Percentiles rank a stretch among this genome's conserved stretches.
Evolutionary conservation across 164 flowering plant genomes (phyloP).

Genomic region (Vitis vinifera): DNA sequence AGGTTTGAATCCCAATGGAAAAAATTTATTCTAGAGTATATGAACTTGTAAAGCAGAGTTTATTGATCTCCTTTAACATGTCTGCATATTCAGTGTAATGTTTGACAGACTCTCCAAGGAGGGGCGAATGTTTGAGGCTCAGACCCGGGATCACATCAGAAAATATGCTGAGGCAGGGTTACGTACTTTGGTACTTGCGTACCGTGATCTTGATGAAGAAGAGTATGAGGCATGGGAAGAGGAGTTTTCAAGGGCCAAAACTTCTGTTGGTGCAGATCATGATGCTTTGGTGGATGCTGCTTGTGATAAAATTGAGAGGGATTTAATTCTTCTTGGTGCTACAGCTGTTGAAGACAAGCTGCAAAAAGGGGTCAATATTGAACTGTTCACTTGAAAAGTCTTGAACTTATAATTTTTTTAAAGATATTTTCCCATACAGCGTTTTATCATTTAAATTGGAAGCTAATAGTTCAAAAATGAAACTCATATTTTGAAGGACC

Average conservation of each 20-base stretch:
- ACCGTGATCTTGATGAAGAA: slow-evolving; percentile 63
- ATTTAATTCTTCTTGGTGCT: slow-evolving; percentile 81
- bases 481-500: background rate
- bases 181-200: slow-evolving; percentile 75
- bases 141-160: slow-evolving; percentile 62
- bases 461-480: background rate
- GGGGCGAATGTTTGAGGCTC: slow-evolving; percentile 44
- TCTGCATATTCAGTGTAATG: slow-evolving; percentile 59
- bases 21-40: background rate
- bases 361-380: slow-evolving; percentile 68
- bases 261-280: slow-evolving; percentile 60
- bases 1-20: slow-evolving; percentile 42
- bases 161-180: slow-evolving; percentile 79
- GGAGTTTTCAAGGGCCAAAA: slow-evolving; percentile 63
- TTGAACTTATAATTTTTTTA: no score
- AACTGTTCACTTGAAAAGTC: background rate
- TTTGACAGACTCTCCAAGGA: slow-evolving; percentile 66
- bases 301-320: slow-evolving; percentile 72
- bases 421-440: background rate
- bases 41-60: background rate
- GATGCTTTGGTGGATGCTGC: slow-evolving; percentile 58
- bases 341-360: slow-evolving; percentile 94
- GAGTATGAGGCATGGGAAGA: slow-evolving; percentile 60
- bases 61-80: slow-evolving; percentile 5
- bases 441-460: background rate